Conservation (phyloP, 495 filamentous ascomycete genomes). For the Peziza echinospora region DNA sequence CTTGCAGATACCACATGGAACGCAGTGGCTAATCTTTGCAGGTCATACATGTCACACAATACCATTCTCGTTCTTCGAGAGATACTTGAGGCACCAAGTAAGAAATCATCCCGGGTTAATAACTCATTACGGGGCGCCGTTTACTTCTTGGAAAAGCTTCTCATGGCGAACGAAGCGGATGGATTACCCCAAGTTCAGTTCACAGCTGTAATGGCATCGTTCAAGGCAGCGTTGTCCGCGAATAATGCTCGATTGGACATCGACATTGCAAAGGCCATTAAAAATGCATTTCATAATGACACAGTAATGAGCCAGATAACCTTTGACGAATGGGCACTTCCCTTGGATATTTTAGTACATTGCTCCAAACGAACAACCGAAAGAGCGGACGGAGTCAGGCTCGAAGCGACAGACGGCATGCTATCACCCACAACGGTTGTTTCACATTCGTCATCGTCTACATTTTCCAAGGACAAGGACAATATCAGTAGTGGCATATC, state of each 20-base stretch:
- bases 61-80: constrained; percentile 43
- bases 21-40: constrained; percentile 52
- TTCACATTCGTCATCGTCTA: constrained; percentile 1
- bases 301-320: constrained; percentile 21
- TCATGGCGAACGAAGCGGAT: constrained; percentile 34
- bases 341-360: constrained; percentile 32
- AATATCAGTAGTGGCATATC: constrained; percentile 15
- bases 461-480: constrained; percentile 10
- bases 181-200: constrained; percentile 41
- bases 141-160: constrained; percentile 43
- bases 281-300: constrained; percentile 12
- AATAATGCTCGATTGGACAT: constrained; percentile 19
- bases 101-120: constrained; percentile 29
- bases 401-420: constrained; percentile 22
- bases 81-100: constrained; percentile 33
- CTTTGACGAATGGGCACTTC: constrained; percentile 32
- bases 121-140: constrained; percentile 47
- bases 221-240: constrained; percentile 16
- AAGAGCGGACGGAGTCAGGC: constrained; percentile 33
- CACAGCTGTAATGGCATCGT: constrained; percentile 21
- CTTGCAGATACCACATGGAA: constrained; percentile 54
- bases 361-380: constrained; percentile 26
- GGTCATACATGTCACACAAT: constrained; percentile 54
- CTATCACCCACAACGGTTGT: constrained; percentile 21
- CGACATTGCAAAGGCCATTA: constrained; percentile 18